These are phyloP conservation scores for Astraeus odoratus DNA, from an alignment of 768 basidiomycete species.

Conservation along the genomic window DNA sequence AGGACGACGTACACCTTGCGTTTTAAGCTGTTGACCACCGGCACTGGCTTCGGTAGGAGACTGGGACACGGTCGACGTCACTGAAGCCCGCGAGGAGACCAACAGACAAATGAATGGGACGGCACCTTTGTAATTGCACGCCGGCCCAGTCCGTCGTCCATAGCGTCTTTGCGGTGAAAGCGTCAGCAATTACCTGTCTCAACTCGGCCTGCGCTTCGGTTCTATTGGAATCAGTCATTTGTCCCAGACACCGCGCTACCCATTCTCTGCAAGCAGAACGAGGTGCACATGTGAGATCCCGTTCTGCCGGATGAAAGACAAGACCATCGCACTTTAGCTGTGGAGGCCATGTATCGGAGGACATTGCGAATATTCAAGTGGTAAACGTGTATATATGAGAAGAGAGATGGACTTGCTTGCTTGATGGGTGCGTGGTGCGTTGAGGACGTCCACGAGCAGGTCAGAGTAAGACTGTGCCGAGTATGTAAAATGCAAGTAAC, in stretches of 20 bases:
- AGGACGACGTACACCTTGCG: slow-evolving; percentile 54
- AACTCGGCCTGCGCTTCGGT: slow-evolving; percentile 87
- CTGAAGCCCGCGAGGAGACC: slow-evolving; percentile 11
- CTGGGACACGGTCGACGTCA: slow-evolving; percentile 30
- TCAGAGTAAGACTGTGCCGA: neutral
- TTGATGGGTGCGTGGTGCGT: no score
- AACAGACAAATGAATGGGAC: neutral
- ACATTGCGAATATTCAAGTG: slow-evolving; percentile 37
- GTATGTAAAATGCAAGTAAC: no score
- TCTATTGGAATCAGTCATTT: slow-evolving; percentile 86
- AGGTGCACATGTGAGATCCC: slow-evolving; percentile 8
- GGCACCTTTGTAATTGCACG: slow-evolving; percentile 79
- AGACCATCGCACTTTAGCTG: slow-evolving; percentile 55
- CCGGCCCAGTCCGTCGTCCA: slow-evolving; percentile 94
- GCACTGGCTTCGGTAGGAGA: slow-evolving; percentile 53
- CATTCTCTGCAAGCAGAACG: slow-evolving; percentile 59
- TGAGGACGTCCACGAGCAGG: neutral
- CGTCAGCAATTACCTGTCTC: slow-evolving; percentile 93
- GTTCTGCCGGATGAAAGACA: neutral
- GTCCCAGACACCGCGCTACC: slow-evolving; percentile 89
- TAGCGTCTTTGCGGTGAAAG: slow-evolving; percentile 76
- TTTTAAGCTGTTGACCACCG: slow-evolving; percentile 48
- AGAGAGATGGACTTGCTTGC: neutral
- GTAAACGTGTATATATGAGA: neutral
- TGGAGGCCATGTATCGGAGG: slow-evolving; percentile 75